These are phyloP conservation scores for Malassezia globosa DNA, from an alignment of 1,284 basidiomycete species.

Conservation along the genomic window DNA sequence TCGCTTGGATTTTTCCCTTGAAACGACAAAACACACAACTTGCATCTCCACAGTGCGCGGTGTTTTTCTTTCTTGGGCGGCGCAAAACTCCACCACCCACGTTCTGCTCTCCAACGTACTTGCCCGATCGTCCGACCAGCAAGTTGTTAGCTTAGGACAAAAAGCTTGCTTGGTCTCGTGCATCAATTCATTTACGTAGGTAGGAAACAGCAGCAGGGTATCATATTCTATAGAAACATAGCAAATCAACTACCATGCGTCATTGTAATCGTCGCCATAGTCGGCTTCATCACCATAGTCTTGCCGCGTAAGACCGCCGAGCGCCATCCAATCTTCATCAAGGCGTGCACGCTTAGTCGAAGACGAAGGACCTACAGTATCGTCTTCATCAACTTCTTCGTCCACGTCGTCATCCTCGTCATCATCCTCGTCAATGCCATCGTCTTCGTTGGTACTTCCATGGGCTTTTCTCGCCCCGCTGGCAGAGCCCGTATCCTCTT, in stretches of 20 bases:
- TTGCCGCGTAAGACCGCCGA: neutral
- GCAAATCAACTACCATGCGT: constrained; percentile 4
- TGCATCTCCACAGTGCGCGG: too few relatives aligned
- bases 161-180: too few relatives aligned
- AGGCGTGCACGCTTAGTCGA: constrained; percentile 18
- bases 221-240: too few relatives aligned
- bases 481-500: constrained; percentile 11
- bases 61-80: too few relatives aligned
- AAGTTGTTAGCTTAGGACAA: too few relatives aligned
- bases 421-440: constrained; percentile 17
- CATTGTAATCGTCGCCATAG: constrained; percentile 22
- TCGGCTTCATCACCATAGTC: constrained; percentile 2
- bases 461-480: neutral
- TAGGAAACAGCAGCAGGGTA: too few relatives aligned
- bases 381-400: constrained; percentile 14
- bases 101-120: too few relatives aligned
- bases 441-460: neutral
- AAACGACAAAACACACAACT: too few relatives aligned
- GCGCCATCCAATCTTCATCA: constrained; percentile 2
- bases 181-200: too few relatives aligned
- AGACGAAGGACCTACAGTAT: constrained; percentile 1
- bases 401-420: constrained; percentile 20
- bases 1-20: too few relatives aligned
- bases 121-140: too few relatives aligned
- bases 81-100: too few relatives aligned